Evolutionary conservation across 176 grass and related monocot genomes (phyloP).

Genomic region (Melocanna baccifera): DNA sequence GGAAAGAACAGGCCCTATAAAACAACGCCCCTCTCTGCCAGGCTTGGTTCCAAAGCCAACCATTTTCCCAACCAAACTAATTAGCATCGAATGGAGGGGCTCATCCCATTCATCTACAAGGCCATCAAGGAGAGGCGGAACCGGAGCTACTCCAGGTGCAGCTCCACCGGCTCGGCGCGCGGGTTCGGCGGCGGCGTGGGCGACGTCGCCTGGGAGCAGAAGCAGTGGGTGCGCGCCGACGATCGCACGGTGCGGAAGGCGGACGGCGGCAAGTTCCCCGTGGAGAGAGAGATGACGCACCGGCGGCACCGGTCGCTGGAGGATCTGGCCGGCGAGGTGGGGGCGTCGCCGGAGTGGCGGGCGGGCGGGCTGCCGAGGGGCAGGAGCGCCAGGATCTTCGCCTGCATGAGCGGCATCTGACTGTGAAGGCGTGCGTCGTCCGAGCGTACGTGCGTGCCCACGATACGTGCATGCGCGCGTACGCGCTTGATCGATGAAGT

Average conservation of each 20-base stretch:
- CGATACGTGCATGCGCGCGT: neutral
- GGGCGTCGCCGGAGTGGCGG: constrained; percentile 34
- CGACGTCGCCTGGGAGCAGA: constrained; percentile 17
- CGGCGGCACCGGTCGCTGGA: constrained; percentile 61
- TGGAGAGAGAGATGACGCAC: constrained; percentile 35
- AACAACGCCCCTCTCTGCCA: neutral
- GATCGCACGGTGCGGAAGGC: neutral
- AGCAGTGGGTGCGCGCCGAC: neutral
- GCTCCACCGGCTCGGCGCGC: constrained; percentile 28
- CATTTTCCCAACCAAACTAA: neutral
- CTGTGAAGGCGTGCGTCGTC: neutral
- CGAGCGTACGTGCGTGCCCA: neutral
- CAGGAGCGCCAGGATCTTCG: constrained; percentile 54
- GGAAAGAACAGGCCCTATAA: no score
- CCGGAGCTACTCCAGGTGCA: constrained; percentile 60
- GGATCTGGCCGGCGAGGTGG: constrained; percentile 46
- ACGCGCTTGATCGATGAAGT: neutral
- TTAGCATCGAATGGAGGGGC: constrained; percentile 58
- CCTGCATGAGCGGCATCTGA: constrained; percentile 61
- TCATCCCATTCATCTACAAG: constrained; percentile 83
- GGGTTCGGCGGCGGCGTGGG: constrained; percentile 15
- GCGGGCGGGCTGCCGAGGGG: constrained; percentile 3
- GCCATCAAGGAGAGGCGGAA: constrained; percentile 63
- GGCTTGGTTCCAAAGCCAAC: neutral
- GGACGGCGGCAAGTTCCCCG: neutral